Percentiles rank a stretch among this genome's conserved stretches.
These are phyloP conservation scores for Fistulifera pelliculosa DNA, from an alignment of 108 stramenopile genomes.

Conservation along the genomic window DNA sequence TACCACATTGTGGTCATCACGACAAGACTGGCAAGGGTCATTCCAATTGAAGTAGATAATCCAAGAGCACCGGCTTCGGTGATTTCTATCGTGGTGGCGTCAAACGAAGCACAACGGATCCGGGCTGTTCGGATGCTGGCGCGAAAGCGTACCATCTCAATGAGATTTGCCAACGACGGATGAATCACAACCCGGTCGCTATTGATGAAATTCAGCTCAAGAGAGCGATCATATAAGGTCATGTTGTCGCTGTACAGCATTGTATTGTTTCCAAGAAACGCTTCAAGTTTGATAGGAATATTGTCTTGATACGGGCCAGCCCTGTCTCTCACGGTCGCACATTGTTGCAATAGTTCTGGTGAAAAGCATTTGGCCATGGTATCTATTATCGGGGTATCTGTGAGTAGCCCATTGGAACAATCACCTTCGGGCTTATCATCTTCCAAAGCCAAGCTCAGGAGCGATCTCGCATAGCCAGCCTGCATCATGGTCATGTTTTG, in stretches of 20 bases:
- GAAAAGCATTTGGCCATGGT: constrained; percentile 1
- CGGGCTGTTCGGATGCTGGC: neutral
- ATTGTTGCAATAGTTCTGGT: constrained; percentile 2
- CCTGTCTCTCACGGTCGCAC: neutral
- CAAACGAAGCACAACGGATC: constrained; percentile 5
- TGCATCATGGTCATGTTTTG: constrained; percentile 1
- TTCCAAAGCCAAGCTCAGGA: constrained; percentile 5
- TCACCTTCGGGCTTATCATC: constrained; percentile 8
- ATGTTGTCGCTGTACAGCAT: neutral
- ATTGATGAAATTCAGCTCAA: neutral
- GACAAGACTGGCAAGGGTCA: no score
- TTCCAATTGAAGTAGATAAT: no score
- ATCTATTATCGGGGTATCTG: neutral
- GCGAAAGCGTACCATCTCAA: constrained; percentile 6
- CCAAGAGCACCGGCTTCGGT: constrained; percentile 1
- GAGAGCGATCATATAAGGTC: neutral
- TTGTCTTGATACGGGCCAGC: neutral
- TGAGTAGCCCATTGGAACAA: constrained; percentile 2
- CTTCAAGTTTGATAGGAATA: constrained; percentile 3
- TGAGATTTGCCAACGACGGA: neutral
- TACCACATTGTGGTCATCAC: no score
- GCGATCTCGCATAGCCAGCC: neutral
- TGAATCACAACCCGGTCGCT: neutral
- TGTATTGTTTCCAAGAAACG: neutral
- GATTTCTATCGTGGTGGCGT: constrained; percentile 1